Evolutionary conservation across 108 stramenopile genomes (phyloP), one percentile per base, ranked within the genome.

Genomic region (Cyclotella distinguenda): DNA sequence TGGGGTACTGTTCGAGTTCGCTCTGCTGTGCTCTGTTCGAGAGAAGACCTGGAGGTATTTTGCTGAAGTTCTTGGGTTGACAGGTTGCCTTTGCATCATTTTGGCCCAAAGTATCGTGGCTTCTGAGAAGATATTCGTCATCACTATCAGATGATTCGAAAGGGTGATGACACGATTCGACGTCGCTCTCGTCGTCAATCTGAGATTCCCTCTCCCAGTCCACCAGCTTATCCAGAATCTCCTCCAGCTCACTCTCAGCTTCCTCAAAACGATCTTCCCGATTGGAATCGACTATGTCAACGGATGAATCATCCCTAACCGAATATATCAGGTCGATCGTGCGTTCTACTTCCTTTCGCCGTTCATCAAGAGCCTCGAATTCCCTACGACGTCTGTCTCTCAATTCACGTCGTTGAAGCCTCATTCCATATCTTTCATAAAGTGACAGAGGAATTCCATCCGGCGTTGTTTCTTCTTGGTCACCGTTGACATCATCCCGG

Each of bases 171-270:
- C 45, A 33, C 11, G 30, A 47, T 13, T 49, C 50, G 13, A 58
- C 71, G 4, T 58, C 49, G 42, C 67, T 51, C 21, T 78, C 71
- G 5, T 72, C 76, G 11, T 80, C 77, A 32, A 75, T 64, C 16
- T 77, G 80, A 40, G 45, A 54, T 70, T 89, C 84, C 13, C 83
- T 56, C 69, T 89, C 84, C 10, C 85, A 86, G 54, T 90, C 89
- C 11, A 91, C 40, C 27, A 88, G 51, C 12, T 77, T 86, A 52
- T 89, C 90, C 71, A 95, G 58, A 3, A 84, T 88, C 53, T 44
- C 53, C 42, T 94, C 93, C 54, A 94, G 48, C 26, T 66, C 61
- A 19, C 47, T 59, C 60, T 94, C 93, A 3, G 86, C 88, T 19
- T 28, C 39, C 23, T 75, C 87, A 38, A 91, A 51, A 19, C 74